phyloP scores from a whole-genome alignment of 495 filamentous ascomycete genomes.

The Tetracladium setigerum region DNA sequence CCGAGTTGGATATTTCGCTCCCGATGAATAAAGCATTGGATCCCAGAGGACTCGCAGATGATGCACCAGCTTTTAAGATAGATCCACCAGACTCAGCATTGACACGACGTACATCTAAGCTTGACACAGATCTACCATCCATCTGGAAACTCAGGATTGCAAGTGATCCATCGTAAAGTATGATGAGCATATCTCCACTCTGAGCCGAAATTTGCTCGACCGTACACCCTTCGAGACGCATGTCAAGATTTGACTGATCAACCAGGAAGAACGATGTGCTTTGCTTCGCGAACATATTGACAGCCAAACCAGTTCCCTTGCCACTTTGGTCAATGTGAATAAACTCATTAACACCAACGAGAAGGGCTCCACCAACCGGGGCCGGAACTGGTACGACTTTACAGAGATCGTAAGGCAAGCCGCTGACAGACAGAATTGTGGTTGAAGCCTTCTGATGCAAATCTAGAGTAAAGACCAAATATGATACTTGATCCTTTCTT shows the following conservation, averaged over 20 bases:
- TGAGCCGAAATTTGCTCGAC: constrained; percentile 68
- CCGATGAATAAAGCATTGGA: constrained; percentile 76
- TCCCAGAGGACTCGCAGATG: constrained; percentile 59
- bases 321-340: constrained; percentile 96
- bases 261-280: constrained; percentile 70
- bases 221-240: constrained; percentile 76
- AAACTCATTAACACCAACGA: constrained; percentile 82
- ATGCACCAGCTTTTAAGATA: constrained; percentile 55
- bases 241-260: constrained; percentile 74
- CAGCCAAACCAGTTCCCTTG: constrained; percentile 86
- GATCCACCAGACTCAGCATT: constrained; percentile 48
- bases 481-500: constrained; percentile 76
- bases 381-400: constrained; percentile 75
- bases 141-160: constrained; percentile 74
- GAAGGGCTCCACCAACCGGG: constrained; percentile 79
- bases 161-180: constrained; percentile 69
- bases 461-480: constrained; percentile 92
- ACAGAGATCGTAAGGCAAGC: constrained; percentile 84
- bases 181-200: constrained; percentile 75
- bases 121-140: constrained; percentile 89
- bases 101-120: constrained; percentile 61
- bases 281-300: constrained; percentile 79
- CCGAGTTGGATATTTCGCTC: constrained; percentile 74
- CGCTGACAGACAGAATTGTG: constrained; percentile 75
- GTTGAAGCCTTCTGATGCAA: constrained; percentile 91